A percentile compares a stretch with the other conserved stretches of the same genome.
These are phyloP conservation scores for Rhodosorus marinus DNA, from an alignment of 23 red algal species.

Conservation along the genomic window DNA sequence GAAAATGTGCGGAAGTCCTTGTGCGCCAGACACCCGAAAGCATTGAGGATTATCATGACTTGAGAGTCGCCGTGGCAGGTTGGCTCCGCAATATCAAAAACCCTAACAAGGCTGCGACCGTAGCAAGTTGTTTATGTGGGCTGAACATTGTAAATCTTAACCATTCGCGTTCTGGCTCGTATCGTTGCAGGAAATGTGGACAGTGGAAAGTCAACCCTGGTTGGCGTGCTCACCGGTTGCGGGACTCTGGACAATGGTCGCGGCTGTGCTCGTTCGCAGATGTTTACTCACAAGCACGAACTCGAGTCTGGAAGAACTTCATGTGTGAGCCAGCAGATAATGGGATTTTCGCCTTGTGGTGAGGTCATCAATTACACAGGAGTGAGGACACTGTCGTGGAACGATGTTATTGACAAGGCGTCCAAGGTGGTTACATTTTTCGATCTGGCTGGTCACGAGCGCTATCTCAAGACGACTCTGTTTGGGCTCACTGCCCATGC, in stretches of 20 bases:
- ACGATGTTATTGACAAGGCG: constrained; percentile 67
- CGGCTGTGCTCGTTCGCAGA: constrained; percentile 71
- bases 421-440: constrained; percentile 84
- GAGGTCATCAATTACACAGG: constrained; percentile 88
- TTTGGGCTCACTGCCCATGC: constrained; percentile 91
- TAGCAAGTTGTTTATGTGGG: no score
- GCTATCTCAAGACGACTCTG: constrained; percentile 95
- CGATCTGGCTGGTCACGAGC: constrained; percentile 92
- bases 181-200: constrained; percentile 98
- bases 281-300: constrained; percentile 97
- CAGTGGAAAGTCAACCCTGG: constrained; percentile 80
- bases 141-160: no score
- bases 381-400: constrained; percentile 67
- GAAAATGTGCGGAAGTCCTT: constrained; percentile 55
- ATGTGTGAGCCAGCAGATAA: constrained; percentile 65
- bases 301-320: constrained; percentile 87
- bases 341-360: constrained; percentile 67
- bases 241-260: constrained; percentile 95
- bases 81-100: no score
- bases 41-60: constrained; percentile 79
- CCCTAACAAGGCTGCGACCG: no score
- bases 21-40: constrained; percentile 57
- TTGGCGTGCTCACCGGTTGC: constrained; percentile 78
- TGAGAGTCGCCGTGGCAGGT: constrained; percentile 69
- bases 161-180: no score